Base-by-base conservation (phyloP, 2,329 filamentous ascomycete species). In the Scopulariopsis brevicaulis region DNA sequence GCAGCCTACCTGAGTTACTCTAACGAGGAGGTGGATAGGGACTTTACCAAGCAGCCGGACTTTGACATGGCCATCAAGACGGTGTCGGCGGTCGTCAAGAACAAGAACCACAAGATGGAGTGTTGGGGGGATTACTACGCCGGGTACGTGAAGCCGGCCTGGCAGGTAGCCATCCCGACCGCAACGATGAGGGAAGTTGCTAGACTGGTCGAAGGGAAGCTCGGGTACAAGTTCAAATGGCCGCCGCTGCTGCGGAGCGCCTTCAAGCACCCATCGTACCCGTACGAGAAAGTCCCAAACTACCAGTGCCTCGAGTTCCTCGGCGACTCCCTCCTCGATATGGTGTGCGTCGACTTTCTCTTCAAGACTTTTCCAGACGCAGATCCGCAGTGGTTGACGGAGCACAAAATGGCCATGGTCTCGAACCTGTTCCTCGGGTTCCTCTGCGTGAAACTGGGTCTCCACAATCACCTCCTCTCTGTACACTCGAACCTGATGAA, bases 401-500 rank as follows among this genome's bases (percentile, higher is more conserved):
- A 97, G 71, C 93, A 97, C 77, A 97, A 97, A 73, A 96, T 95
- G 85, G 90, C 92, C n/a, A 96, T 99, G 89, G 92, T 94, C 0
- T 94, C 90, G 57, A 99, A 99, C 73, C 91, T 92, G 60, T 99
- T 97, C 67, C 79, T 96, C 1, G 90, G 89, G 1, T 89, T 85
- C 20, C 76, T 97, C 3, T 87, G 87, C 60, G 89, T 95, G 3
- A 80, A 83, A 54, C 79, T 97, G 0, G 86, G 82, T 0, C 86
- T 97, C 58, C 85, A 96, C 67, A 81, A 77, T 54, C 85, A 93
- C 67, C 73, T 97, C 18, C 80, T 83, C 0, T 72, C 77, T 6
- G 52, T 59, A 5, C 60, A 61, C 53, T 37, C 57, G 2, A 32
- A 62, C 0, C 63, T 73, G 0, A 70, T 77, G 37, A 71, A 68